These are phyloP conservation scores for Histomonas meleagridis DNA, from an alignment of 208 protist genomes.

Conservation along the genomic window DNA sequence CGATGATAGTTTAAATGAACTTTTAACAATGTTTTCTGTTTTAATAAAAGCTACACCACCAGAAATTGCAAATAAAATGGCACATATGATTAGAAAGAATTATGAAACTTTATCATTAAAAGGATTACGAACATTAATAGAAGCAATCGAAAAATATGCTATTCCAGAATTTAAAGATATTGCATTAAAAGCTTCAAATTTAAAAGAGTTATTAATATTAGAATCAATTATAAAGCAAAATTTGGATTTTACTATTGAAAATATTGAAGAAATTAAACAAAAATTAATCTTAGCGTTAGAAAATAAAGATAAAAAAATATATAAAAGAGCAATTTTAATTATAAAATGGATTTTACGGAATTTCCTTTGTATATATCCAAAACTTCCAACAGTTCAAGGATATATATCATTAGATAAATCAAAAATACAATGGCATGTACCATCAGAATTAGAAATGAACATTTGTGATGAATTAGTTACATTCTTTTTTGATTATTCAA, in stretches of 20 bases:
- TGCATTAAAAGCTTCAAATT: background rate
- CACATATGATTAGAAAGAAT: background rate
- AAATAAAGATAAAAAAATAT: background rate
- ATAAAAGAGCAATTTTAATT: background rate
- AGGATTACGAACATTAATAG: background rate
- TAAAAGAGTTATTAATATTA: background rate
- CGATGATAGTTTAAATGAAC: background rate
- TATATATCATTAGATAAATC: background rate
- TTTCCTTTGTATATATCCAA: background rate
- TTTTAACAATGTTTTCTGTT: background rate
- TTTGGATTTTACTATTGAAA: background rate
- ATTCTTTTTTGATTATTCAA: background rate
- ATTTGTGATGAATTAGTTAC: background rate
- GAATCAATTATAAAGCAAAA: background rate
- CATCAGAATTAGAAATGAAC: background rate
- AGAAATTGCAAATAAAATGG: background rate
- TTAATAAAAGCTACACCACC: background rate
- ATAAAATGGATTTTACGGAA: slow-evolving; percentile 14
- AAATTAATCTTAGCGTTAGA: background rate
- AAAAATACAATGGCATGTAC: background rate
- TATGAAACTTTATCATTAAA: background rate
- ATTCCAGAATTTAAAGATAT: background rate
- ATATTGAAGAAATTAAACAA: background rate
- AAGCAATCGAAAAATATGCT: background rate
- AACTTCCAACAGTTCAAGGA: background rate